These are phyloP conservation scores for Penicillium fuscoglaucum DNA, from an alignment of 2,329 filamentous ascomycete genomes.

Conservation along the genomic window DNA sequence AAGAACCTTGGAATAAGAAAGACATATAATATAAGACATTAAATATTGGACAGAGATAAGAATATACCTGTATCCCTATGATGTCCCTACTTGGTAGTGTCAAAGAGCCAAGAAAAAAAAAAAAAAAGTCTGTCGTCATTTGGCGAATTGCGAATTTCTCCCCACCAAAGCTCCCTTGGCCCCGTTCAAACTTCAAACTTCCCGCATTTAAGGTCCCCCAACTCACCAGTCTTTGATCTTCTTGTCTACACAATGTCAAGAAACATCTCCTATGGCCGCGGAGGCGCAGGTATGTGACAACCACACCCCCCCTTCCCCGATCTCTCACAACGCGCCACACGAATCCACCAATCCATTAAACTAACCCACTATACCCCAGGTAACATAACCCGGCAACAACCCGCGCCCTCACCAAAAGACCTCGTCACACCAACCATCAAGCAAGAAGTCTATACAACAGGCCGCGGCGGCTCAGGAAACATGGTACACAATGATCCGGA, in stretches of 20 bases:
- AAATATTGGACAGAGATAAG: neutral
- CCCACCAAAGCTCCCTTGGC: neutral
- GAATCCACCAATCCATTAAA: neutral
- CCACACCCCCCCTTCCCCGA: neutral
- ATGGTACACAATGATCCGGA: conserved; percentile 76
- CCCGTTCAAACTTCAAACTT: neutral
- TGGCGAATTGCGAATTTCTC: neutral
- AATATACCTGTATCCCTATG: neutral
- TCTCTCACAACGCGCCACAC: neutral
- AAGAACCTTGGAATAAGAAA: neutral
- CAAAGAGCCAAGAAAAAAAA: neutral
- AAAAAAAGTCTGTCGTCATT: conserved; percentile 13
- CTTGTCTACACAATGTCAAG: conserved; percentile 20
- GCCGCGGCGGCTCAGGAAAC: conserved; percentile 83
- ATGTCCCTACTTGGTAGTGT: neutral
- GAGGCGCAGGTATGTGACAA: conserved; percentile 62
- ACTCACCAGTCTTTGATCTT: neutral
- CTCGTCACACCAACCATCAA: conserved; percentile 83
- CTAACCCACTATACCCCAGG: conserved; percentile 38
- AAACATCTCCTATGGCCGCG: conserved; percentile 68
- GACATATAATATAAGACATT: neutral
- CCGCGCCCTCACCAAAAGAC: conserved; percentile 58
- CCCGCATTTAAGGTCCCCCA: neutral
- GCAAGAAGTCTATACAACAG: conserved; percentile 80
- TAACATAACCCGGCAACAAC: conserved; percentile 62